Conservation (phyloP, 2,329 filamentous ascomycete genomes). For the Xylaria sp. region DNA sequence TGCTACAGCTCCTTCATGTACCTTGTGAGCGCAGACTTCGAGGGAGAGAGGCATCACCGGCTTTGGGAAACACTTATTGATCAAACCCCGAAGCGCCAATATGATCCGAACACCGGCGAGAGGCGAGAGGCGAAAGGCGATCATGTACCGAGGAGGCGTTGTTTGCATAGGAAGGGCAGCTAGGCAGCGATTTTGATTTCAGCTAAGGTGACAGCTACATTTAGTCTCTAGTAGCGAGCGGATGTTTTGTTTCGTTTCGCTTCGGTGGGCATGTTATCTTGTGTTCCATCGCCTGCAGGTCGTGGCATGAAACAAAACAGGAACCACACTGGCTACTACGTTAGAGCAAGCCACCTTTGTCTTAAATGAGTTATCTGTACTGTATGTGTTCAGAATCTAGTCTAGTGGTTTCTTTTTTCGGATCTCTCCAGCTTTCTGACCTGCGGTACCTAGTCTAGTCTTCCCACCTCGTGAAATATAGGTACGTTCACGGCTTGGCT, state of each 20-base stretch:
- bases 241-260: constrained; percentile 3
- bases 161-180: constrained; percentile 6
- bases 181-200: too few species aligned
- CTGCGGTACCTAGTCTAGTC: neutral
- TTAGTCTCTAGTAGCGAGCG: neutral
- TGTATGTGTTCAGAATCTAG: neutral
- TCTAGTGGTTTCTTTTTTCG: neutral
- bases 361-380: neutral
- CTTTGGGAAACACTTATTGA: neutral
- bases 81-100: neutral
- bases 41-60: neutral
- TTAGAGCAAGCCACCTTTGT: neutral
- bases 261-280: neutral
- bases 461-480: neutral
- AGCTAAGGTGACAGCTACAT: constrained; percentile 6
- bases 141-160: constrained; percentile 9
- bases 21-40: neutral
- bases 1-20: neutral
- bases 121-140: neutral
- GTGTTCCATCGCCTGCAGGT: neutral
- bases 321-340: constrained; percentile 7
- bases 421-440: neutral
- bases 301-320: constrained; percentile 16
- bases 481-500: constrained; percentile 13
- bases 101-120: neutral